Conservation (phyloP, 2,329 filamentous ascomycete genomes). For the Colletotrichum liriopes region DNA sequence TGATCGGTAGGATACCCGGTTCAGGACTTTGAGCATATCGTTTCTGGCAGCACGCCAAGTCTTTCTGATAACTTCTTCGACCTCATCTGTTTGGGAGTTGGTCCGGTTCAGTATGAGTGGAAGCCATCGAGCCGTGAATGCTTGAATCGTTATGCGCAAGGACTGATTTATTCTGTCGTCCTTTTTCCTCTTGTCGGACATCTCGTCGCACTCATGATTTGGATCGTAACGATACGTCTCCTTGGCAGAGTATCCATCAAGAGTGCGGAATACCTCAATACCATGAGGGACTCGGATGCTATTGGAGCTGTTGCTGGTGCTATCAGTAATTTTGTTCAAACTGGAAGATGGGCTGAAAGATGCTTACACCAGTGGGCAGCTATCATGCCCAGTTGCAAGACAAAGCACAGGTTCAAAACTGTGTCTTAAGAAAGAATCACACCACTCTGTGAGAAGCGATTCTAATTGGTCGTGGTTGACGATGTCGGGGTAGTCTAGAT, state of each 20-base stretch:
- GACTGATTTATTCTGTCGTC: conserved; percentile 3
- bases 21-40: conserved; percentile 42
- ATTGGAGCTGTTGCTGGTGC: not conserved
- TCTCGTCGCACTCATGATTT: not conserved
- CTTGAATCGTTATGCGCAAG: conserved; percentile 5
- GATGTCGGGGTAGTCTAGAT: not conserved
- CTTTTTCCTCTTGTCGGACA: not conserved
- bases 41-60: conserved; percentile 38
- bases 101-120: not conserved
- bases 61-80: conserved; percentile 14
- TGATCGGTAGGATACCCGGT: conserved; percentile 38
- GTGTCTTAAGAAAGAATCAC: not conserved
- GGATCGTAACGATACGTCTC: not conserved
- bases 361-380: not conserved
- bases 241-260: not conserved
- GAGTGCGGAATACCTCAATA: not conserved
- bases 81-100: not conserved
- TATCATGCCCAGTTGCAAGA: not conserved
- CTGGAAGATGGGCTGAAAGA: not conserved
- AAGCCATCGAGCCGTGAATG: conserved; percentile 24
- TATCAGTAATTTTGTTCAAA: not conserved
- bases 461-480: not conserved
- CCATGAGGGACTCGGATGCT: not conserved
- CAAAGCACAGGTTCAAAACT: not conserved
- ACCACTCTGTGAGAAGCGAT: not conserved